Conservation (phyloP, 2,329 filamentous ascomycete genomes). For the Orbilia oligospora region DNA sequence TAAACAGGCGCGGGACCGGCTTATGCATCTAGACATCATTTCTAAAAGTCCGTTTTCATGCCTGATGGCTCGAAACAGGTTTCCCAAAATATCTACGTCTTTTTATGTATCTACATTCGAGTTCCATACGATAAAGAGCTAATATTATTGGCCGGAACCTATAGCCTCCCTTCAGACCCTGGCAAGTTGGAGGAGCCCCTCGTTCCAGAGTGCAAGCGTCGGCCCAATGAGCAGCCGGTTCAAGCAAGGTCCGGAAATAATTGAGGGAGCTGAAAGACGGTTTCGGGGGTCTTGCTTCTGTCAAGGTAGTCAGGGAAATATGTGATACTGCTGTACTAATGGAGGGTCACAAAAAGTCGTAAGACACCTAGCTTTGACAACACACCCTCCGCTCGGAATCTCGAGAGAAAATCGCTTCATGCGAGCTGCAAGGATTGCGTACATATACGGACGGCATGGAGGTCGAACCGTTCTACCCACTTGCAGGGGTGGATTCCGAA, state of each 20-base stretch:
- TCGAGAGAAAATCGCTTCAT: constrained; percentile 5
- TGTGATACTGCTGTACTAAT: not conserved
- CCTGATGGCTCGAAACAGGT: constrained; percentile 1
- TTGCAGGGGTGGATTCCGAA: constrained; percentile 5
- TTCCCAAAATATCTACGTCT: not conserved
- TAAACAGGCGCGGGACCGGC: constrained; percentile 11
- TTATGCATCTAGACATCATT: not conserved
- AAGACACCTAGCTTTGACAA: constrained; percentile 21
- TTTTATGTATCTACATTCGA: not conserved
- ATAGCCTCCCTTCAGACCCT: not conserved
- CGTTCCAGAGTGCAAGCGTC: constrained; percentile 1
- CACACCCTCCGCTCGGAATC: constrained; percentile 15
- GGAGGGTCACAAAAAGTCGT: constrained; percentile 2
- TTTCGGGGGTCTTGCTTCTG: not conserved
- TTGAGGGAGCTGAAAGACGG: constrained; percentile 15
- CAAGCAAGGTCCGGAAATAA: not conserved
- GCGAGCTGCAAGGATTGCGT: constrained; percentile 30
- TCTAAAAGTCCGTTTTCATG: not conserved
- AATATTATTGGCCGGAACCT: constrained; percentile 5
- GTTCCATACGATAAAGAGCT: not conserved
- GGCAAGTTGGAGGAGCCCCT: constrained; percentile 18
- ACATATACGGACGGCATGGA: constrained; percentile 11
- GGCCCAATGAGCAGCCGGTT: constrained; percentile 8
- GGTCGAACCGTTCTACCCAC: constrained; percentile 13
- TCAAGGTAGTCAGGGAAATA: not conserved